Conservation (phyloP, 2,329 filamentous ascomycete genomes). For the Alternaria sp. region DNA sequence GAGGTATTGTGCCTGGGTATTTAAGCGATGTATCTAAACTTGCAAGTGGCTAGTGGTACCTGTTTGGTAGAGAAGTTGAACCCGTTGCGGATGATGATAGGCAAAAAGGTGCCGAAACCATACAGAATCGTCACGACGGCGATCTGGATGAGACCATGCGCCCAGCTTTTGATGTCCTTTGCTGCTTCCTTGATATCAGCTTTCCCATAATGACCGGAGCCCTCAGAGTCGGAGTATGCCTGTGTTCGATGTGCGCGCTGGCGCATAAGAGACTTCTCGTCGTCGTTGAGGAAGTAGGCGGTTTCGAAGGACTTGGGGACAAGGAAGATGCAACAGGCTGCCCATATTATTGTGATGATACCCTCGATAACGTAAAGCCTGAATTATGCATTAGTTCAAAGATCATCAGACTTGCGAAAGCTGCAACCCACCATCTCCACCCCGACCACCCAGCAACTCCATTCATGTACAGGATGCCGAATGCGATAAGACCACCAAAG, state of each 20-base stretch:
- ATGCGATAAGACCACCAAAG: constrained; percentile 38
- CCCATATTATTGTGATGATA: constrained; percentile 38
- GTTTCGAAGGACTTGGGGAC: constrained; percentile 42
- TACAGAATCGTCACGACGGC: constrained; percentile 50
- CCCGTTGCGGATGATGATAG: constrained; percentile 51
- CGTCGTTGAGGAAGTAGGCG: constrained; percentile 40
- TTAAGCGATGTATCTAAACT: fast-evolving
- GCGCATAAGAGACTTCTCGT: constrained; percentile 40
- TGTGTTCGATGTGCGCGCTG: constrained; percentile 36
- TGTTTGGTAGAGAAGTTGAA: constrained; percentile 51
- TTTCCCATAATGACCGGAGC: constrained; percentile 36
- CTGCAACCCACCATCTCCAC: constrained; percentile 32
- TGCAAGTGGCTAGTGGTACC: constrained; percentile 15
- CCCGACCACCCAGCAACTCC: constrained; percentile 30
- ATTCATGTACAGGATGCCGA: constrained; percentile 39
- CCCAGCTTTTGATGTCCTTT: constrained; percentile 41
- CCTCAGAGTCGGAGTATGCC: constrained; percentile 39
- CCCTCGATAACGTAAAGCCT: constrained; percentile 44
- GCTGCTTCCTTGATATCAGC: constrained; percentile 41
- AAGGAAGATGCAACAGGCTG: constrained; percentile 35
- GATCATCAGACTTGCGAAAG: fast-evolving
- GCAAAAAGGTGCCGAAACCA: constrained; percentile 50
- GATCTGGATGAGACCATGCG: constrained; percentile 48
- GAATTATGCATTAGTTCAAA: fast-evolving
- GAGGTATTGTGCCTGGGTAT: constrained; percentile 46